Evolutionary conservation across 257 asterid species (phyloP).

Genomic region (Petunia axillaris): DNA sequence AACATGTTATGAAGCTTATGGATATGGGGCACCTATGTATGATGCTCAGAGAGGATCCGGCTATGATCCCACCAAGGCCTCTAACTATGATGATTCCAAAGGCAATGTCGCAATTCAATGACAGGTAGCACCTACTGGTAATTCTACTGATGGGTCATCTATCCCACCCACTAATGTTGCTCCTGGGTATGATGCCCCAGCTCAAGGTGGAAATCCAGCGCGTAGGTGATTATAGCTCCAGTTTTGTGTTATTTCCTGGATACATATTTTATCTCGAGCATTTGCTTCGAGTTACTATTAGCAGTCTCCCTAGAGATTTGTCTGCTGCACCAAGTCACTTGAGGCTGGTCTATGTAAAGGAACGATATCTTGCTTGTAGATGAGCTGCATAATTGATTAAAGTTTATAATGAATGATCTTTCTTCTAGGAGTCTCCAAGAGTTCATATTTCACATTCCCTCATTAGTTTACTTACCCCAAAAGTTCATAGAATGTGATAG

Average conservation of each 20-base stretch:
- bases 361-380: constrained; percentile 2
- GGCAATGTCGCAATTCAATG: constrained; percentile 58
- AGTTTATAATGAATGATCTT: neutral
- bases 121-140: constrained; percentile 45
- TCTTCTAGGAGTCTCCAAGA: constrained; percentile 3
- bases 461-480: neutral
- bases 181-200: constrained; percentile 49
- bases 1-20: constrained; percentile 50
- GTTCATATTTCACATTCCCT: neutral
- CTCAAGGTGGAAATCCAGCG: constrained; percentile 56
- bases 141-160: constrained; percentile 45
- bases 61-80: constrained; percentile 42
- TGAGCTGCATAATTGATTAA: neutral
- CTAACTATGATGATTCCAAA: constrained; percentile 49
- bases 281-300: neutral
- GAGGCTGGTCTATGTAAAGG: constrained; percentile 11
- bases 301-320: neutral
- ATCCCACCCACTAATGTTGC: constrained; percentile 47
- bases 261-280: neutral
- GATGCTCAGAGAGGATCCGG: constrained; percentile 58
- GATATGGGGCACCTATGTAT: constrained; percentile 46
- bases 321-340: constrained; percentile 12
- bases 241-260: constrained; percentile 10
- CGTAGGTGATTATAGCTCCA: constrained; percentile 45
- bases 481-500: neutral